A percentile compares a stretch with the other conserved stretches of the same genome.
phyloP scores from a whole-genome alignment of 129 eudicot species.

The Saussurea involucrata region DNA sequence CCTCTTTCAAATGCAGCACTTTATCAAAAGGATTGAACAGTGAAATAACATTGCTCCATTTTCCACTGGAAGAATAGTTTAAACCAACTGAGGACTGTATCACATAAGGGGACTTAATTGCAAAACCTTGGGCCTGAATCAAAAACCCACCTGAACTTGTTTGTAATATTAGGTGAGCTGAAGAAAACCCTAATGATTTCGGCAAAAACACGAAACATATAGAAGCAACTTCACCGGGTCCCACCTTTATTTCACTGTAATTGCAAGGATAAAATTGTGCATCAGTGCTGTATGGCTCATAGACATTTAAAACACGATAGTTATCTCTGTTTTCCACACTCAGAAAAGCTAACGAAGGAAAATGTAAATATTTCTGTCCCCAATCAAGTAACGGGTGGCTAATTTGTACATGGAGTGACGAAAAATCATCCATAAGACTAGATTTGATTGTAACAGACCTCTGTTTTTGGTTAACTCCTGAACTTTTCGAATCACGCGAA shows the following conservation, averaged over 20 bases:
- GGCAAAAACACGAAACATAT: conserved; percentile 77
- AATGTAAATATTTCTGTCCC: conserved; percentile 66
- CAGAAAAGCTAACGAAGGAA: conserved; percentile 57
- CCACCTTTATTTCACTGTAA: conserved; percentile 49
- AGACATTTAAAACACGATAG: conserved; percentile 34
- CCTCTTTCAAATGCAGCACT: conserved; percentile 67
- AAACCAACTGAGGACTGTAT: conserved; percentile 46
- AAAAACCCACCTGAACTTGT: conserved; percentile 88
- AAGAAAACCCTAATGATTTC: conserved; percentile 55
- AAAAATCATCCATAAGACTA: conserved; percentile 39
- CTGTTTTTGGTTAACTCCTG: conserved; percentile 7
- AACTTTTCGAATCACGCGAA: conserved; percentile 13
- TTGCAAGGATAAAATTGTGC: conserved; percentile 82
- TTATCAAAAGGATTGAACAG: conserved; percentile 67
- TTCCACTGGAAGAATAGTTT: conserved; percentile 43
- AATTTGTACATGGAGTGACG: conserved; percentile 50
- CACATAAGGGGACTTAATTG: conserved; percentile 63
- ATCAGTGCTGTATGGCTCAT: conserved; percentile 68
- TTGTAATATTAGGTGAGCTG: conserved; percentile 67
- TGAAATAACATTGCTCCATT: conserved; percentile 55
- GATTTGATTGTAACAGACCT: conserved; percentile 34
- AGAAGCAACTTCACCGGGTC: conserved; percentile 77
- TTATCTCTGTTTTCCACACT: conserved; percentile 53
- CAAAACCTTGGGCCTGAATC: conserved; percentile 64
- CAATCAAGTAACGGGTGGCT: conserved; percentile 68